Percentiles rank a stretch among this genome's conserved stretches.
Conservation (phyloP, 805 yeast genomes). For the Nakazawaea peltata region DNA sequence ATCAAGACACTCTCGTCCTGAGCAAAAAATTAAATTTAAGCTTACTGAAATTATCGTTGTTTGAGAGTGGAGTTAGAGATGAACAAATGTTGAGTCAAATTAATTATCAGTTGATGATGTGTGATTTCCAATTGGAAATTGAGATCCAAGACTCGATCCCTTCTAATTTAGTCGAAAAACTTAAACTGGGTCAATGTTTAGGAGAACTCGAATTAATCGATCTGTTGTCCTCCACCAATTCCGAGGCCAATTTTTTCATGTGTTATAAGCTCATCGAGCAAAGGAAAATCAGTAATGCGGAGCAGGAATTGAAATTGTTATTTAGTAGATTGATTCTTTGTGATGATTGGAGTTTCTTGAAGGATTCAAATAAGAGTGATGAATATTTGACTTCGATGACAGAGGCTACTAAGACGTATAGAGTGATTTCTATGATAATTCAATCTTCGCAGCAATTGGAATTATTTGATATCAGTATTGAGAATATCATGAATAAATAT, state of each 20-base stretch:
- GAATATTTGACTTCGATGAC: constrained; percentile 31
- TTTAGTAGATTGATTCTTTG: constrained; percentile 54
- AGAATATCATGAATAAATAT: constrained; percentile 12
- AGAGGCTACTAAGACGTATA: constrained; percentile 34
- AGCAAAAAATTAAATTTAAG: constrained; percentile 53
- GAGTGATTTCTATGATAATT: constrained; percentile 26
- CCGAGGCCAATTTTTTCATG: constrained; percentile 25
- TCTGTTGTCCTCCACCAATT: constrained; percentile 30
- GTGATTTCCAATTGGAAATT: constrained; percentile 34
- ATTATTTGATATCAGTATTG: too few relatives aligned
- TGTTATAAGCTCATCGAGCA: constrained; percentile 44
- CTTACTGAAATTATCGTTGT: constrained; percentile 59
- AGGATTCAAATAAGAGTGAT: constrained; percentile 29
- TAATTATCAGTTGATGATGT: constrained; percentile 38
- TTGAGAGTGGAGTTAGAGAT: constrained; percentile 29
- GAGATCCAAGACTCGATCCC: neutral
- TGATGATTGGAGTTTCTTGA: constrained; percentile 44
- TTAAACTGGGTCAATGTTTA: constrained; percentile 24
- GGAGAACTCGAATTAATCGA: constrained; percentile 40
- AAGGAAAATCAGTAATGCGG: constrained; percentile 13
- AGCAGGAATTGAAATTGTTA: constrained; percentile 27
- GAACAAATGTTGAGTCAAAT: constrained; percentile 29
- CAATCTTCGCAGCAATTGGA: constrained; percentile 18
- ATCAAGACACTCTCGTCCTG: constrained; percentile 31
- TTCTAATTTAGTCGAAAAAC: neutral